These are phyloP conservation scores for Bolboschoenoplectus hybrid DNA, from an alignment of 202 grass and related monocot genomes.

Conservation along the genomic window DNA sequence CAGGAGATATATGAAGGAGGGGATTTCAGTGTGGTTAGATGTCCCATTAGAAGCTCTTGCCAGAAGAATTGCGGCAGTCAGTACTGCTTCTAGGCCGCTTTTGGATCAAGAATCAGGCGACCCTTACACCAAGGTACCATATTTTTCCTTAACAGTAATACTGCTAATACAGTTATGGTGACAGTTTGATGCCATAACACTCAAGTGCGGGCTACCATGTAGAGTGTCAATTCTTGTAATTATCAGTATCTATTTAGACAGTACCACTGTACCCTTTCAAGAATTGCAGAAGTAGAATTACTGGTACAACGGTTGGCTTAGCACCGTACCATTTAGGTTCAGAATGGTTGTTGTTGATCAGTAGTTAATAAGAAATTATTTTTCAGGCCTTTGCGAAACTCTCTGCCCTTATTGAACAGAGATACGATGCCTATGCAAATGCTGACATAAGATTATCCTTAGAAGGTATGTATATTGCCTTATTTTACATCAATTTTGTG, in stretches of 20 bases:
- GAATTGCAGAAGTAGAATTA: not conserved
- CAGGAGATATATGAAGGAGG: constrained; percentile 98
- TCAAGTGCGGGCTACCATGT: not conserved
- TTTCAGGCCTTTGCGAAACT: constrained; percentile 85
- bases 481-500: constrained; percentile 3
- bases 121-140: constrained; percentile 82
- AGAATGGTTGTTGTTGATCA: not conserved
- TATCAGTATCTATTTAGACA: not conserved
- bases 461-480: constrained; percentile 58
- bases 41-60: constrained; percentile 93
- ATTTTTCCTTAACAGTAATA: not conserved
- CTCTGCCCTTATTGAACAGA: constrained; percentile 75
- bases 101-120: constrained; percentile 88
- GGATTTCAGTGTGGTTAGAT: constrained; percentile 90
- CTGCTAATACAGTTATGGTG: too few species aligned
- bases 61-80: constrained; percentile 82
- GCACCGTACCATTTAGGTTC: not conserved
- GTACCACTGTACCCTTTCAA: constrained; percentile 28
- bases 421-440: constrained; percentile 85
- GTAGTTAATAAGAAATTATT: constrained; percentile 17
- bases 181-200: not conserved
- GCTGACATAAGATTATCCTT: constrained; percentile 89
- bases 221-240: not conserved
- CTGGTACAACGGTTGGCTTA: not conserved
- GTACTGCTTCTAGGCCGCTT: constrained; percentile 91